Conservation (phyloP, 805 yeast species). For the Candida parachauliodes region DNA sequence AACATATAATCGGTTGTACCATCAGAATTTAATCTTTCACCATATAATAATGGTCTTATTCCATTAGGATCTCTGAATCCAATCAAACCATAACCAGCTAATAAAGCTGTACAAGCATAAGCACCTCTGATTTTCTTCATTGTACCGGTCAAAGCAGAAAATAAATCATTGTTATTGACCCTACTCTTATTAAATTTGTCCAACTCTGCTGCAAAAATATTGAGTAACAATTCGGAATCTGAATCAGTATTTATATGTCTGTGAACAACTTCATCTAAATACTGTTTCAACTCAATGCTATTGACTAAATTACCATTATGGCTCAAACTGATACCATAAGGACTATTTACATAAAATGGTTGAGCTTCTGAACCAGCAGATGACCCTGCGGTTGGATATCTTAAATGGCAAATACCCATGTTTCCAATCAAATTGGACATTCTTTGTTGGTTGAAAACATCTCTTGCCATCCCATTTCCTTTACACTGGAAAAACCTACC, state of each 20-base stretch:
- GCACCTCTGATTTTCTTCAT: constrained; percentile 86
- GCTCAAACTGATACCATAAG: constrained; percentile 85
- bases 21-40: constrained; percentile 62
- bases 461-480: constrained; percentile 98
- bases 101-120: constrained; percentile 92
- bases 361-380: constrained; percentile 96
- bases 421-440: constrained; percentile 80
- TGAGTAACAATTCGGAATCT: constrained; percentile 86
- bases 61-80: constrained; percentile 98
- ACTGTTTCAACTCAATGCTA: constrained; percentile 67
- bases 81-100: constrained; percentile 92
- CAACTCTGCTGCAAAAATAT: constrained; percentile 87
- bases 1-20: constrained; percentile 74
- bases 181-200: constrained; percentile 90
- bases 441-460: constrained; percentile 85
- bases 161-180: constrained; percentile 86
- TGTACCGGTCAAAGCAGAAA: constrained; percentile 81
- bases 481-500: constrained; percentile 96
- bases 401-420: constrained; percentile 91
- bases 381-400: constrained; percentile 98
- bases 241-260: constrained; percentile 97
- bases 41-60: constrained; percentile 84
- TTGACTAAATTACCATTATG: constrained; percentile 97
- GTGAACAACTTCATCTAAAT: constrained; percentile 90
- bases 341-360: constrained; percentile 96